Percentiles rank a stretch among this genome's conserved stretches.
Conservation (phyloP, 768 basidiomycete genomes). For the Psilocybe cubensis region DNA sequence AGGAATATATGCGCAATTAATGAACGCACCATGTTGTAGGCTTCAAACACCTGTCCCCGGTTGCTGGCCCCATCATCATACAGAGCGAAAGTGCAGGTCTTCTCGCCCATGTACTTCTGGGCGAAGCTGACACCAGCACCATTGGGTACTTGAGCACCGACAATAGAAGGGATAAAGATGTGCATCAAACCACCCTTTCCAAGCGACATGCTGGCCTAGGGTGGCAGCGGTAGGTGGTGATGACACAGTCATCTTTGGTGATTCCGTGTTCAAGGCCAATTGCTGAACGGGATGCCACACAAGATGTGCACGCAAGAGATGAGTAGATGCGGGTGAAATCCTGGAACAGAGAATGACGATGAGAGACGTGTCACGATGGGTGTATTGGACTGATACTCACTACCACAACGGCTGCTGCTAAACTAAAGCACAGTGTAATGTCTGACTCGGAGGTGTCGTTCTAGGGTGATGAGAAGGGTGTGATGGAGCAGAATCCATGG, state of each 20-base stretch:
- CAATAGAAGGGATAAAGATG: conserved; percentile 95
- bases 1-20: conserved; percentile 3
- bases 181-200: conserved; percentile 99
- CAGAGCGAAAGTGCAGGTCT: conserved; percentile 85
- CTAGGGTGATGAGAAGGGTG: too few relatives aligned
- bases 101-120: conserved; percentile 79
- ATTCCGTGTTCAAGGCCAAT: conserved; percentile 93
- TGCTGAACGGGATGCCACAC: too few relatives aligned
- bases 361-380: too few relatives aligned
- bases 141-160: conserved; percentile 96
- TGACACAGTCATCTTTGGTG: conserved; percentile 82
- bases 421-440: too few relatives aligned
- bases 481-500: too few relatives aligned
- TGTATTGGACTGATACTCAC: too few relatives aligned
- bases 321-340: too few relatives aligned
- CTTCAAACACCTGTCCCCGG: conserved; percentile 98
- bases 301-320: too few relatives aligned
- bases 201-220: conserved; percentile 92
- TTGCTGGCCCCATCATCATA: conserved; percentile 99
- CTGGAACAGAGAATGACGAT: too few relatives aligned
- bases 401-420: too few relatives aligned
- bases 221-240: conserved; percentile 97
- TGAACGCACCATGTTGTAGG: conserved; percentile 90
- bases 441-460: too few relatives aligned
- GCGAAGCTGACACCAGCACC: conserved; percentile 96